These are phyloP conservation scores for Tylopilus rubrobrunneus DNA, from an alignment of 768 basidiomycete species.

Conservation along the genomic window DNA sequence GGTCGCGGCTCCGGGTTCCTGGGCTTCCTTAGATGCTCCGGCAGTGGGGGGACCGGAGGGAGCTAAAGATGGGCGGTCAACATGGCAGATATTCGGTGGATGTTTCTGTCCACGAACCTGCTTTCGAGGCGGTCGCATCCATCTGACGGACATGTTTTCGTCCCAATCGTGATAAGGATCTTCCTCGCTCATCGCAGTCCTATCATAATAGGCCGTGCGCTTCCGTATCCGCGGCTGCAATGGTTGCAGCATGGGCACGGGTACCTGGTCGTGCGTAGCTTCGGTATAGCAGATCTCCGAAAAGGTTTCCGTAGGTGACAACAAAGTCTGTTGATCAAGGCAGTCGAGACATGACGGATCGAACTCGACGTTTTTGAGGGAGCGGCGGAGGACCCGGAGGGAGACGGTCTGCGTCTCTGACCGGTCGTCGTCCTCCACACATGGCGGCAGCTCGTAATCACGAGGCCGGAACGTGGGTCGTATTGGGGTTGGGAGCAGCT, in stretches of 20 bases:
- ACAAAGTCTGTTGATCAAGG: constrained; percentile 41
- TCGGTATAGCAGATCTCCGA: constrained; percentile 41
- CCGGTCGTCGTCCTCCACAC: constrained; percentile 26
- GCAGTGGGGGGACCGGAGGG: constrained; percentile 27
- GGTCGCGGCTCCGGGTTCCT: constrained; percentile 14
- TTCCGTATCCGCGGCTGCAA: constrained; percentile 32
- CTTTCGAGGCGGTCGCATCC: constrained; percentile 7
- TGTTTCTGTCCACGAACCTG: constrained; percentile 15
- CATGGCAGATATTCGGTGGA: background rate
- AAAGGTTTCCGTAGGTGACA: constrained; percentile 38
- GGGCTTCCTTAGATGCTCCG: constrained; percentile 21
- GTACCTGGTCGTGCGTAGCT: constrained; percentile 34
- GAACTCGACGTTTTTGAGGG: constrained; percentile 35
- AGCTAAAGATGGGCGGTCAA: constrained; percentile 14
- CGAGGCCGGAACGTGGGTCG: constrained; percentile 33
- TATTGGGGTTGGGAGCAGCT: constrained; percentile 30
- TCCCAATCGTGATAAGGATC: constrained; percentile 35
- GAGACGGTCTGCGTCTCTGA: constrained; percentile 26
- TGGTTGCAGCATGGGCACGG: constrained; percentile 30
- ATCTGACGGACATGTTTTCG: constrained; percentile 31
- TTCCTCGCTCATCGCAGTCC: constrained; percentile 33
- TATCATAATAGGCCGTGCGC: constrained; percentile 24
- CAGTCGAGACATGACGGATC: constrained; percentile 39
- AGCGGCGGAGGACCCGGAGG: constrained; percentile 32
- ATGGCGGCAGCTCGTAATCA: constrained; percentile 30